A percentile compares a stretch with the other conserved stretches of the same genome.
These are phyloP conservation scores for Glutinoglossum americanum DNA, from an alignment of 495 filamentous ascomycete species.

Conservation along the genomic window DNA sequence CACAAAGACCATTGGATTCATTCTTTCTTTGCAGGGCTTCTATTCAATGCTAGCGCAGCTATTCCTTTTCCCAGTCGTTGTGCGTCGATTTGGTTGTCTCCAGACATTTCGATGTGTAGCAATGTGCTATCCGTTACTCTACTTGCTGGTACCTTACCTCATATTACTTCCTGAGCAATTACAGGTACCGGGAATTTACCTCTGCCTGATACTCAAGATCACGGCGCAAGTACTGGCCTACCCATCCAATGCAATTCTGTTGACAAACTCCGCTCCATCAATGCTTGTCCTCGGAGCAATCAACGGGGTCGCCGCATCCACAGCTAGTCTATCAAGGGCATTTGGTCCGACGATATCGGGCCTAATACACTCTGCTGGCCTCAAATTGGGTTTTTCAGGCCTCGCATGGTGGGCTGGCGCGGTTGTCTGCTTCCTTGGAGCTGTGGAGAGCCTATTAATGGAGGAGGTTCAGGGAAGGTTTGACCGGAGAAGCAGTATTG, in stretches of 20 bases:
- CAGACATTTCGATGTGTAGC: constrained; percentile 62
- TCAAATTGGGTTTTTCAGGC: constrained; percentile 59
- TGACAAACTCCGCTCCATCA: constrained; percentile 39
- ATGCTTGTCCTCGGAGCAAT: constrained; percentile 66
- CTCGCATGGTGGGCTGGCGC: constrained; percentile 84
- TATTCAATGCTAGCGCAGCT: constrained; percentile 72
- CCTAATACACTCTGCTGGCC: constrained; percentile 57
- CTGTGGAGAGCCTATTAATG: constrained; percentile 15
- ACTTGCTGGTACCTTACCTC: constrained; percentile 73
- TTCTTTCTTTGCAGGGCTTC: constrained; percentile 74
- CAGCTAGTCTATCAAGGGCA: constrained; percentile 67
- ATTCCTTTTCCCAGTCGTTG: constrained; percentile 58
- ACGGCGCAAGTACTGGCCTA: constrained; percentile 48
- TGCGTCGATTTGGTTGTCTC: constrained; percentile 48
- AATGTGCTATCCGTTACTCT: constrained; percentile 67
- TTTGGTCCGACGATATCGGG: constrained; percentile 80
- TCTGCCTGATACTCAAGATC: constrained; percentile 68
- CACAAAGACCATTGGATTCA: constrained; percentile 63
- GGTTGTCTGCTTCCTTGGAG: constrained; percentile 51
- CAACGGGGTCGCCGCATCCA: constrained; percentile 82
- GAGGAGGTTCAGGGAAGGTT: constrained; percentile 2
- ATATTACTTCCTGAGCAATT: constrained; percentile 52
- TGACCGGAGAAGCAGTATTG: background rate
- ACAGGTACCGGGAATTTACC: constrained; percentile 50
- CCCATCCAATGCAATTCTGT: constrained; percentile 6